Evolutionary conservation across 495 filamentous ascomycete genomes (phyloP).

Genomic region (Parachaetomium inaequale): DNA sequence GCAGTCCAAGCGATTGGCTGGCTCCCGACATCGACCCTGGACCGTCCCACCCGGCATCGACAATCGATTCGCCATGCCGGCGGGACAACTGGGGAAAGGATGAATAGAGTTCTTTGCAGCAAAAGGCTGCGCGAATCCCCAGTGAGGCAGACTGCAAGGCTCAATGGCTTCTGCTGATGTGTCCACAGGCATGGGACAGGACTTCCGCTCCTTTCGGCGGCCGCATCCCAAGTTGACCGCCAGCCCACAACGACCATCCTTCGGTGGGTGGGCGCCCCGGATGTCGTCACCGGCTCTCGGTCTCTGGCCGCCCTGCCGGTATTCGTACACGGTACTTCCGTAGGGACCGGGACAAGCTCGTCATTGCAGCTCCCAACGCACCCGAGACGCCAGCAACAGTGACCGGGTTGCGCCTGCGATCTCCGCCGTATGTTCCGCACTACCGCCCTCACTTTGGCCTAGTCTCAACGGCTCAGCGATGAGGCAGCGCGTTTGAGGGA

Average conservation of each 20-base stretch:
- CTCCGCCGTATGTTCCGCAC: no score
- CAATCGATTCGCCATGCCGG: constrained; percentile 6
- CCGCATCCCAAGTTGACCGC: no score
- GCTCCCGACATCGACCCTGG: constrained; percentile 17
- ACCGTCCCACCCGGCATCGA: constrained; percentile 6
- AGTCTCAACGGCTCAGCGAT: not conserved
- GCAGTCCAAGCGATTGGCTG: constrained; percentile 26
- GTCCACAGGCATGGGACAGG: not conserved
- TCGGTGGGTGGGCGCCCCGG: not conserved
- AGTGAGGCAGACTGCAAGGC: constrained; percentile 19
- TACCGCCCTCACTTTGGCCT: no score
- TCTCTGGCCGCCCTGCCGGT: not conserved
- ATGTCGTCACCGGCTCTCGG: not conserved
- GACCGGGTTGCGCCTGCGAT: not conserved
- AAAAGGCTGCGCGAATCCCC: not conserved
- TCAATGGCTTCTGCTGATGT: not conserved
- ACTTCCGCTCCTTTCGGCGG: no score
- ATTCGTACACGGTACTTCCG: no score
- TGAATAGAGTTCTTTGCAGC: constrained; percentile 6
- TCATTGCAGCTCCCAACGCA: not conserved
- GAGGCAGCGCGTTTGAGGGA: not conserved
- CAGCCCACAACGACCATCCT: not conserved
- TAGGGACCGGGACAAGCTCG: not conserved
- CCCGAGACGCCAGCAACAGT: not conserved
- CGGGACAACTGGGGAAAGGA: not conserved